Evolutionary conservation across 2,329 filamentous ascomycete species (phyloP).

Genomic region (Paracoccidioides brasiliensis): DNA sequence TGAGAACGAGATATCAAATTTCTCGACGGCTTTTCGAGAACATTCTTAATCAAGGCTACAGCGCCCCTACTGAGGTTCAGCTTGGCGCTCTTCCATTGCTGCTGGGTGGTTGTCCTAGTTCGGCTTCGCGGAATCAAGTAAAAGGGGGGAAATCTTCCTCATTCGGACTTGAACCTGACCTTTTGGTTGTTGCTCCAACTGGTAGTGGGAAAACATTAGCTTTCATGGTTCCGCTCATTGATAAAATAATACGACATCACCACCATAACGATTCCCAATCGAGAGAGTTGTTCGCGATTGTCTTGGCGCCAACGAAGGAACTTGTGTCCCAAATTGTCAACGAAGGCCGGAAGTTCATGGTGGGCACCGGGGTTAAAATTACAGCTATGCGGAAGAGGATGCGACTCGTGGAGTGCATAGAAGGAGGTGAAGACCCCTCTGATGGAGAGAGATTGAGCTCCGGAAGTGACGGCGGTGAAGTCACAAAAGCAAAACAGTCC

Average conservation of each 20-base stretch:
- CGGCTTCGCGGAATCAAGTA: constrained; percentile 20
- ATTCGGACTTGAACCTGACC: constrained; percentile 45
- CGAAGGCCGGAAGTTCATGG: constrained; percentile 70
- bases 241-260: constrained; percentile 50
- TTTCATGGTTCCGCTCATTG: constrained; percentile 77
- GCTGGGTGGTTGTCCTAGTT: constrained; percentile 39
- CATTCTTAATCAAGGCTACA: constrained; percentile 70
- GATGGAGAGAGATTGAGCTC: constrained; percentile 27
- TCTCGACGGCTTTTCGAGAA: constrained; percentile 64
- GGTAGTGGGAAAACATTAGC: constrained; percentile 94
- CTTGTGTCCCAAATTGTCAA: constrained; percentile 67
- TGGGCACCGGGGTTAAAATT: constrained; percentile 65
- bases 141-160: constrained; percentile 13
- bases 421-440: constrained; percentile 26
- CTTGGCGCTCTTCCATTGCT: constrained; percentile 72
- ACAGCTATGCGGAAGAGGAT: constrained; percentile 78
- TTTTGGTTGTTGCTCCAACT: constrained; percentile 82
- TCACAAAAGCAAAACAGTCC: constrained; percentile 17
- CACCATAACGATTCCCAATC: constrained; percentile 36
- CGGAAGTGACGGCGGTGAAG: constrained; percentile 20
- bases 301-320: constrained; percentile 69
- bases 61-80: constrained; percentile 84
- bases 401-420: constrained; percentile 43
- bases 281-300: constrained; percentile 52
- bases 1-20: constrained; percentile 59